phyloP scores from a whole-genome alignment of 2,329 filamentous ascomycete genomes.

The Podosphaera xanthii region DNA sequence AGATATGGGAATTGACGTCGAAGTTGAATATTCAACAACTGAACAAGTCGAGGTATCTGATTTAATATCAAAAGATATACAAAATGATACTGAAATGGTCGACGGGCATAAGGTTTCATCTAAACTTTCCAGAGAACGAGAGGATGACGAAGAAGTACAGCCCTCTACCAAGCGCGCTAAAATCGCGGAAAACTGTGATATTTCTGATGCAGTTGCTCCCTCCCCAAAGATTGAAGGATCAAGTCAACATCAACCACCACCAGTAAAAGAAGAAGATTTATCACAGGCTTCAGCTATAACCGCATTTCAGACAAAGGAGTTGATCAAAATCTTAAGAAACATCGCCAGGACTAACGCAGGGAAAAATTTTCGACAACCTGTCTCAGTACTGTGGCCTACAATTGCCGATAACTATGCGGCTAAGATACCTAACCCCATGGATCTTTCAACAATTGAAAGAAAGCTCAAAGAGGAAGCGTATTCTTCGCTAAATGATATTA shows the following conservation, averaged over 20 bases:
- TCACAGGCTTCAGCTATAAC: slow-evolving; percentile 22
- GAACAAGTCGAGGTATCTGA: neutral
- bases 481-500: slow-evolving; percentile 44
- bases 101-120: slow-evolving; percentile 13
- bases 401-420: slow-evolving; percentile 53
- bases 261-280: neutral
- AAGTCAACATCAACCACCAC: neutral
- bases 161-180: slow-evolving; percentile 63
- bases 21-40: neutral
- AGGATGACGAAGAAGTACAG: slow-evolving; percentile 44
- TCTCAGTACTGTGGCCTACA: slow-evolving; percentile 49
- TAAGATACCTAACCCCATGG: slow-evolving; percentile 55
- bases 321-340: slow-evolving; percentile 43
- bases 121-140: slow-evolving; percentile 53
- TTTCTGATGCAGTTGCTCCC: neutral
- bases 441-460: slow-evolving; percentile 60
- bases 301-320: slow-evolving; percentile 33
- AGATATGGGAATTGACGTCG: neutral
- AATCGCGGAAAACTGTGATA: slow-evolving; percentile 17
- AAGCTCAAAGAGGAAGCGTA: slow-evolving; percentile 51
- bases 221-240: neutral
- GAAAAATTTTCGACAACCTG: slow-evolving; percentile 51
- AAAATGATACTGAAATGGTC: slow-evolving; percentile 10
- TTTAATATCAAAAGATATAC: neutral
- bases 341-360: slow-evolving; percentile 76